Percentiles rank a stretch among this genome's conserved stretches.
Evolutionary conservation across 768 basidiomycete species (phyloP).

Genomic region (Mycena amicta): DNA sequence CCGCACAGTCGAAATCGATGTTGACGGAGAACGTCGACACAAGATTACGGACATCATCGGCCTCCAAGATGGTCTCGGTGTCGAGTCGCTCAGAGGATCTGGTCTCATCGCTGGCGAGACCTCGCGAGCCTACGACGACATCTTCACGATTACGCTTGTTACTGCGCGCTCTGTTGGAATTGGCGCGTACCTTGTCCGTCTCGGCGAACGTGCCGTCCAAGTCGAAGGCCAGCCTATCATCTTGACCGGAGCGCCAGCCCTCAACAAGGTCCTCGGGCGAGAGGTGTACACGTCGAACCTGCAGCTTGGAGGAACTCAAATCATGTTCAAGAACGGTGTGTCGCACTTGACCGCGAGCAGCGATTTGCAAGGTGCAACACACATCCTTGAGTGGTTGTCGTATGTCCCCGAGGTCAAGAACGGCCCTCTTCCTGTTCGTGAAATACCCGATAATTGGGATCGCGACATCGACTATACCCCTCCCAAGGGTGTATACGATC

Average conservation of each 20-base stretch:
- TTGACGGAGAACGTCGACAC: constrained; percentile 83
- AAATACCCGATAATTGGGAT: constrained; percentile 82
- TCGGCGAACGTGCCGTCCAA: constrained; percentile 97
- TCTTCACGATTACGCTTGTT: constrained; percentile 99
- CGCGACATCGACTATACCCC: constrained; percentile 88
- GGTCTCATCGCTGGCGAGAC: constrained; percentile 99
- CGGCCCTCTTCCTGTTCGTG: constrained; percentile 76
- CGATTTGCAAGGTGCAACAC: constrained; percentile 92
- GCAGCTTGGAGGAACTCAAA: constrained; percentile 99
- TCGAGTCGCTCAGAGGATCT: constrained; percentile 93
- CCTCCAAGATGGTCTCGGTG: constrained; percentile 95
- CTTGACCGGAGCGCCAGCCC: constrained; percentile 92
- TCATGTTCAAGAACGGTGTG: constrained; percentile 99
- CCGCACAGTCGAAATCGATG: constrained; percentile 82
- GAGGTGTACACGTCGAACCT: constrained; percentile 99
- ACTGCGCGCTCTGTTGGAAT: constrained; percentile 99
- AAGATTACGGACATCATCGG: constrained; percentile 97
- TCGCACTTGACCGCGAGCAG: constrained; percentile 94
- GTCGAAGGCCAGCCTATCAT: constrained; percentile 99
- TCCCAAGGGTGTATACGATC: constrained; percentile 94
- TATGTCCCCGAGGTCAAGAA: constrained; percentile 88
- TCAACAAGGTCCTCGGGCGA: constrained; percentile 98
- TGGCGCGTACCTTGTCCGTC: constrained; percentile 96
- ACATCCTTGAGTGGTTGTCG: constrained; percentile 93
- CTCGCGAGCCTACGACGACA: constrained; percentile 97